These are phyloP conservation scores for Erythrobasidium hasegawianum DNA, from an alignment of 1,284 basidiomycete species.

Conservation along the genomic window DNA sequence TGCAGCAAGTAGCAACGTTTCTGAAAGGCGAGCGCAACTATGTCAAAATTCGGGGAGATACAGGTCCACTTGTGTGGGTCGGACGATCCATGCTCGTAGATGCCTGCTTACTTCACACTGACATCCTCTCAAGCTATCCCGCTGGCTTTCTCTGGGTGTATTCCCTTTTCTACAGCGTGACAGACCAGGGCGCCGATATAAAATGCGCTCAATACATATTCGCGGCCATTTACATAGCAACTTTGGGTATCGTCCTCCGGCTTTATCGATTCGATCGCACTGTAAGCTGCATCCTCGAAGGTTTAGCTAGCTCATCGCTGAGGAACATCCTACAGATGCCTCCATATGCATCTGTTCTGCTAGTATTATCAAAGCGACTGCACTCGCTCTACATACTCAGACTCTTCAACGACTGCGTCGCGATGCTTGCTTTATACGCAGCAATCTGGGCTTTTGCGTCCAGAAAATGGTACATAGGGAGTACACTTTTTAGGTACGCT, in stretches of 20 bases:
- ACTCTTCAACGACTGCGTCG: slow-evolving; percentile 93
- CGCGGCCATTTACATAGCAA: slow-evolving; percentile 64
- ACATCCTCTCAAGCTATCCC: slow-evolving; percentile 67
- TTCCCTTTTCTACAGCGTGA: slow-evolving; percentile 64
- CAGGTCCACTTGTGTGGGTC: slow-evolving; percentile 55
- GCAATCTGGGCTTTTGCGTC: slow-evolving; percentile 56
- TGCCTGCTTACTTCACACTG: too few species aligned
- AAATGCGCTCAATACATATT: slow-evolving; percentile 73
- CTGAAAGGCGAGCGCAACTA: slow-evolving; percentile 82
- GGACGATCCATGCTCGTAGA: too few species aligned
- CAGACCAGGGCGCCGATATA: slow-evolving; percentile 62
- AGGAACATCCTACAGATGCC: slow-evolving; percentile 55
- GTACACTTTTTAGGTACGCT: slow-evolving; percentile 68
- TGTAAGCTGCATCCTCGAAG: slow-evolving; percentile 20
- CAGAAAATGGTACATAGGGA: slow-evolving; percentile 61
- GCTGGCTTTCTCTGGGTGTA: slow-evolving; percentile 89
- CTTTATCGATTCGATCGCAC: slow-evolving; percentile 44
- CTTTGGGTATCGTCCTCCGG: slow-evolving; percentile 57
- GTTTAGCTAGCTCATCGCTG: not conserved
- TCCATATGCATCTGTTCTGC: slow-evolving; percentile 71
- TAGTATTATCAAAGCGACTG: slow-evolving; percentile 71
- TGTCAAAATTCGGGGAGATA: slow-evolving; percentile 77
- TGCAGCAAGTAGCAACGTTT: slow-evolving; percentile 77
- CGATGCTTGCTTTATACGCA: slow-evolving; percentile 57
- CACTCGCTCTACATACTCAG: slow-evolving; percentile 91